Base-by-base conservation (phyloP, 2,329 filamentous ascomycete species). In the Botryotinia convoluta region DNA sequence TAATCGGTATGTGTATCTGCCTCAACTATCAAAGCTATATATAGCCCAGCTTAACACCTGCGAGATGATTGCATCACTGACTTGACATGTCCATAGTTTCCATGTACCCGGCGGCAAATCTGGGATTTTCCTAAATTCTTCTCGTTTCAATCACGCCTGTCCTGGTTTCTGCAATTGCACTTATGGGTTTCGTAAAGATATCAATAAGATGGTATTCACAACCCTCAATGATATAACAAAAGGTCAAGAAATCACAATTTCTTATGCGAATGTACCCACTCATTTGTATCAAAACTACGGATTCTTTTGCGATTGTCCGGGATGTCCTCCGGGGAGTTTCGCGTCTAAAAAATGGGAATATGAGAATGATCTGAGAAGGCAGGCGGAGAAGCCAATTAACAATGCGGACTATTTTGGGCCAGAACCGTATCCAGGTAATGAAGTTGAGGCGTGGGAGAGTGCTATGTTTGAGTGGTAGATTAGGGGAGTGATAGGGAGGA, bases 71-170 rank as follows among this genome's bases (percentile, higher is more conserved):
- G 12, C 12, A 48, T 16, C n/a, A 37, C 61, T 44, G 42, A 72
- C 45, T 16, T 4, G 8, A 2, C 37, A 35, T 26, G 54, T 5
- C 44, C 54, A 57, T 10, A 59, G 48, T 54, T 74, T 71, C 69
- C 16, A 69, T n/a, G 57, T 71, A 35, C 61, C 4, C 35, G 35
- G 29, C 7, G 18, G 29, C 26, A 44, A 51, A 71, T 57, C 10
- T 18, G 68, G 39, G 6, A 71, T 74, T 71, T 89, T 88, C 73
- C 82, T 85, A 0, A 81, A 87, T 9, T 86, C 85, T 0, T 85
- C 87, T 0, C 83, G 88, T 3, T 89, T 90, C 80, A 90, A 90
- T 77, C 88, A 90, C 77, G 85, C 87, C 0, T 90, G 88, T 77
- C 74, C 76, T 2, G 82, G 83, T 0, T 79, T 85, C 61, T 78